A percentile compares a stretch with the other conserved stretches of the same genome.
phyloP scores from a whole-genome alignment of 2,329 filamentous ascomycete genomes.

The Colletotrichum endophyticum region DNA sequence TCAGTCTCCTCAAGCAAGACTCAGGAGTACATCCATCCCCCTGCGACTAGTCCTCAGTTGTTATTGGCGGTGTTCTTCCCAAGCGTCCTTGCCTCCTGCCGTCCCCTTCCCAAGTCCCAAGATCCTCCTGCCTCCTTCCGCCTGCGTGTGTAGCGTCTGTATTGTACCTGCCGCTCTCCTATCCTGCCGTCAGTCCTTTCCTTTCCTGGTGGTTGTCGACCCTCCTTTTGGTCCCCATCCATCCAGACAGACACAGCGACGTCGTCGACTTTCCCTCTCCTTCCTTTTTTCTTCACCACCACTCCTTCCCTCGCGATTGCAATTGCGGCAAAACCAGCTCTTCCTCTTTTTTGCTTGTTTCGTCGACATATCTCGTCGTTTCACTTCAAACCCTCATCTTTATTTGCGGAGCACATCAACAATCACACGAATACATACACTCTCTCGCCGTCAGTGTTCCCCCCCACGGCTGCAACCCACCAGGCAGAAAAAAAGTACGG shows the following conservation, averaged over 20 bases:
- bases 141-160: not conserved
- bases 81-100: not conserved
- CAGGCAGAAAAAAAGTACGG: constrained; percentile 17
- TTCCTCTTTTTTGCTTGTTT: not conserved
- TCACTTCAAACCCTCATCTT: not conserved
- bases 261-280: not conserved
- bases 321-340: not conserved
- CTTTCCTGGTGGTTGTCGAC: not conserved
- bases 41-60: not conserved
- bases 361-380: not conserved
- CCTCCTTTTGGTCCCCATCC: constrained; percentile 5
- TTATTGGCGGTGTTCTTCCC: not conserved
- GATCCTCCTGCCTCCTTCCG: not conserved
- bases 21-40: not conserved
- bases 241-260: not conserved
- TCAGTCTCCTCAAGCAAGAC: not conserved
- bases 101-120: not conserved
- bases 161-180: not conserved
- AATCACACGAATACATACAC: not conserved
- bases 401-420: not conserved
- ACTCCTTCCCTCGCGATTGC: not conserved
- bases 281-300: not conserved
- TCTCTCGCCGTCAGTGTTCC: not conserved
- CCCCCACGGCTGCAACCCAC: not conserved
- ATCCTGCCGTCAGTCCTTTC: not conserved